Percentiles rank a stretch among this genome's conserved stretches.
These are phyloP conservation scores for Chaetothyriales sp. DNA, from an alignment of 2,329 filamentous ascomycete genomes.

Conservation along the genomic window DNA sequence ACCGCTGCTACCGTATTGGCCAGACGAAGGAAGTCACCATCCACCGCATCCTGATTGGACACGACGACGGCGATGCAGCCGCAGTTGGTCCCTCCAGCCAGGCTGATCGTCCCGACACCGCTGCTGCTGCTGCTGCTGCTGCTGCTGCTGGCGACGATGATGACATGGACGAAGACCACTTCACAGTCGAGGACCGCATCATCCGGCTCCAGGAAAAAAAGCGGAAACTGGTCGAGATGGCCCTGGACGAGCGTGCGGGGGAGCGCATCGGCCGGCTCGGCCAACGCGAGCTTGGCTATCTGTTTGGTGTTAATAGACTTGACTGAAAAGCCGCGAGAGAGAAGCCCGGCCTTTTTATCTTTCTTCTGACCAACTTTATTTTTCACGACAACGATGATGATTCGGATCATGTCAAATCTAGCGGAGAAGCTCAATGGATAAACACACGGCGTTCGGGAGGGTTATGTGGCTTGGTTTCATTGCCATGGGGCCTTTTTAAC, in stretches of 20 bases:
- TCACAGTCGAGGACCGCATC: conserved; percentile 78
- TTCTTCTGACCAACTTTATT: neutral
- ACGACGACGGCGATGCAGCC: conserved; percentile 20
- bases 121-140: neutral
- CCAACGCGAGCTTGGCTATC: conserved; percentile 50
- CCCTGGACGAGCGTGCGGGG: conserved; percentile 60
- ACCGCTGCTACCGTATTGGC: conserved; percentile 76
- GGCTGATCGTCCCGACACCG: neutral
- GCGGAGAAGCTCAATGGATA: too few species aligned
- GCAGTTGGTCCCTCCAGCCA: too few species aligned
- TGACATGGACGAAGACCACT: conserved; percentile 1
- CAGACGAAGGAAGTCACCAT: conserved; percentile 60
- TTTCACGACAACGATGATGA: too few species aligned
- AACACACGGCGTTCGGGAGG: too few species aligned
- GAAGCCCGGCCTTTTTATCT: neutral
- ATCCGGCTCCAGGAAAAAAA: conserved; percentile 65
- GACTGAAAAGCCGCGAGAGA: neutral
- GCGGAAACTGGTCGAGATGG: conserved; percentile 58
- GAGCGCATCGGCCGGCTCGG: conserved; percentile 52
- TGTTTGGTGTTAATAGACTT: conserved; percentile 39
- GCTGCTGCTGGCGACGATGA: neutral
- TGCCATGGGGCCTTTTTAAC: too few species aligned
- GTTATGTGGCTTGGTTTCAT: too few species aligned
- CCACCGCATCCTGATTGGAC: conserved; percentile 60
- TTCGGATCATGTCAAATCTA: too few species aligned